Conservation (phyloP, 345 rosid genomes). For the Erucastrum elatum region DNA sequence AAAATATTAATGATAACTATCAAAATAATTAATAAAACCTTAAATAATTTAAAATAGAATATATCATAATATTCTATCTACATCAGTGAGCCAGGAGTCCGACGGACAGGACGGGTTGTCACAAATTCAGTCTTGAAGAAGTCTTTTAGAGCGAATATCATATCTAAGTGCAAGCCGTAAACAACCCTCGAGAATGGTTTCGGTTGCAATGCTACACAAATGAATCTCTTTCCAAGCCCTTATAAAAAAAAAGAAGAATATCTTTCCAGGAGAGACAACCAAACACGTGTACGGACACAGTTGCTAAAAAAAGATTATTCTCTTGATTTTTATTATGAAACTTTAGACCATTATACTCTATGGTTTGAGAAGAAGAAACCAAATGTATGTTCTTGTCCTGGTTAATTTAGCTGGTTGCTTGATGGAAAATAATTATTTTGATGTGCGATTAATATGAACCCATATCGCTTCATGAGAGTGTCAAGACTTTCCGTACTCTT, state of each 20-base stretch:
- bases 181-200: neutral
- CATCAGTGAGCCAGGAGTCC: no score
- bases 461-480: neutral
- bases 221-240: neutral
- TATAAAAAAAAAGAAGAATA: no score
- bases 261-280: neutral
- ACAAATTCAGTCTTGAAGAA: neutral
- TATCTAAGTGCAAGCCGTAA: neutral
- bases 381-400: neutral
- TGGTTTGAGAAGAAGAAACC: neutral
- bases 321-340: neutral
- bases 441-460: neutral
- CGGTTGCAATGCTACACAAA: neutral
- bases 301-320: neutral
- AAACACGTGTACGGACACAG: neutral
- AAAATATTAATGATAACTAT: no score
- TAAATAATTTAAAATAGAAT: no score
- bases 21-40: no score
- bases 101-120: no score
- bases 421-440: neutral
- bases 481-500: neutral
- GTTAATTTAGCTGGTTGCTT: neutral
- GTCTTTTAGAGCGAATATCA: neutral
- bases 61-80: no score
- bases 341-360: neutral